A percentile compares a stretch with the other conserved stretches of the same genome.
These are phyloP conservation scores for Candida succiphila DNA, from an alignment of 805 yeast species.

Conservation along the genomic window DNA sequence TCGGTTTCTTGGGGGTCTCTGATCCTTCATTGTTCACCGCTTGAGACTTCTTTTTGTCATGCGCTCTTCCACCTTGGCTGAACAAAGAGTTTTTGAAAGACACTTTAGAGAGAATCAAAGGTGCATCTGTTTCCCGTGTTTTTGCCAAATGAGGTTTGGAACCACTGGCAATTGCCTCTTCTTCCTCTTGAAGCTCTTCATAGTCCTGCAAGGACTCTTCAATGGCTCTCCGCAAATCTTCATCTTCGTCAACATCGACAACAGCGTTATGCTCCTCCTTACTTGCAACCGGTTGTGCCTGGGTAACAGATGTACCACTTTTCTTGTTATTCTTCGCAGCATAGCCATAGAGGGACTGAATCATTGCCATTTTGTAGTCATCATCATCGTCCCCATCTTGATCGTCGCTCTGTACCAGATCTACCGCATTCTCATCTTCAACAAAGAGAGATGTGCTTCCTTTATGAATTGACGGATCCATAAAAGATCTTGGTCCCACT, in stretches of 20 bases:
- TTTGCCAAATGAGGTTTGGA: not conserved
- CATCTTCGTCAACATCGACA: slow-evolving; percentile 12
- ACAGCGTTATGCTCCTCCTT: slow-evolving; percentile 6
- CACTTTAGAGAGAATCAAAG: slow-evolving; percentile 12
- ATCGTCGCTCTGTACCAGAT: not conserved
- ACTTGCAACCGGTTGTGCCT: no score
- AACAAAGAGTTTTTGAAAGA: slow-evolving; percentile 5
- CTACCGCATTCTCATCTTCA: slow-evolving; percentile 3
- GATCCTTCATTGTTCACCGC: not conserved
- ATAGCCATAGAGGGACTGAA: slow-evolving; percentile 22
- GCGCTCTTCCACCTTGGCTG: not conserved
- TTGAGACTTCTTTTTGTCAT: not conserved
- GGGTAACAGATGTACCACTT: slow-evolving; percentile 1
- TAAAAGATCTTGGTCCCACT: not conserved
- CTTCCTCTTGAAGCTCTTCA: slow-evolving; percentile 17
- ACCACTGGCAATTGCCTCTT: slow-evolving; percentile 5
- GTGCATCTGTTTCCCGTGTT: not conserved
- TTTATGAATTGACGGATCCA: slow-evolving; percentile 1
- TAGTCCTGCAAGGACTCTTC: slow-evolving; percentile 36
- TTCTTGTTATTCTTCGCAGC: slow-evolving; percentile 13
- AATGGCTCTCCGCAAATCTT: slow-evolving; percentile 33
- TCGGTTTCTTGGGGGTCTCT: slow-evolving; percentile 8
- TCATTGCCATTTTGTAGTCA: slow-evolving; percentile 15
- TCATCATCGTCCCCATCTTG: slow-evolving; percentile 4
- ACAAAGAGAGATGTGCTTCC: slow-evolving; percentile 9